phyloP scores from a whole-genome alignment of 768 basidiomycete genomes.

The Porphyrellus cyaneotinctus region DNA sequence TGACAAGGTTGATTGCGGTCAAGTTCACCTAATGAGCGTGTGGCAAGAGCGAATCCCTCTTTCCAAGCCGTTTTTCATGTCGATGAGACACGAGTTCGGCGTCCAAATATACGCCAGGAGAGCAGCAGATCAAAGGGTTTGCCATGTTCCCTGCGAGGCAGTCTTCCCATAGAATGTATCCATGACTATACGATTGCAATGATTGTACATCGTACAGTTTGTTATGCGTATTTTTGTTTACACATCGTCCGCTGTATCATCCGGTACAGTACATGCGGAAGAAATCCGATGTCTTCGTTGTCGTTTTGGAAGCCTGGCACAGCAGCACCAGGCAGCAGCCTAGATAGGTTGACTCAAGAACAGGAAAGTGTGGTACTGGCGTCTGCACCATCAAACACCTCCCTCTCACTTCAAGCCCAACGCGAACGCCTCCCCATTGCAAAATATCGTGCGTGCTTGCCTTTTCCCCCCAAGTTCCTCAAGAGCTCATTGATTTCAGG shows the following conservation, averaged over 20 bases:
- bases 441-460: slow-evolving; percentile 62
- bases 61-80: no score
- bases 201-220: no score
- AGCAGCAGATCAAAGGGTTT: no score
- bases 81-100: no score
- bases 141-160: no score
- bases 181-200: no score
- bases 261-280: not conserved
- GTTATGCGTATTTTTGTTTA: no score
- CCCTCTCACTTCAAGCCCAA: slow-evolving; percentile 66
- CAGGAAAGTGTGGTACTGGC: slow-evolving; percentile 64
- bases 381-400: slow-evolving; percentile 53
- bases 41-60: no score
- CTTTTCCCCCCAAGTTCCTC: slow-evolving; percentile 15
- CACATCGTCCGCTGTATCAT: not conserved
- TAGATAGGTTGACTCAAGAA: slow-evolving; percentile 77
- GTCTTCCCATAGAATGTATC: no score
- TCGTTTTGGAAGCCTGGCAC: slow-evolving; percentile 93
- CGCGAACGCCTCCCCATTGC: slow-evolving; percentile 84
- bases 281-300: slow-evolving; percentile 54
- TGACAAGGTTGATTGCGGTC: no score
- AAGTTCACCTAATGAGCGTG: no score
- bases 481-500: slow-evolving; percentile 39
- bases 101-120: no score
- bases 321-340: slow-evolving; percentile 74